Percentiles rank a stretch among this genome's conserved stretches.
phyloP scores from a whole-genome alignment of 768 basidiomycete genomes.

The Jaapia argillacea region DNA sequence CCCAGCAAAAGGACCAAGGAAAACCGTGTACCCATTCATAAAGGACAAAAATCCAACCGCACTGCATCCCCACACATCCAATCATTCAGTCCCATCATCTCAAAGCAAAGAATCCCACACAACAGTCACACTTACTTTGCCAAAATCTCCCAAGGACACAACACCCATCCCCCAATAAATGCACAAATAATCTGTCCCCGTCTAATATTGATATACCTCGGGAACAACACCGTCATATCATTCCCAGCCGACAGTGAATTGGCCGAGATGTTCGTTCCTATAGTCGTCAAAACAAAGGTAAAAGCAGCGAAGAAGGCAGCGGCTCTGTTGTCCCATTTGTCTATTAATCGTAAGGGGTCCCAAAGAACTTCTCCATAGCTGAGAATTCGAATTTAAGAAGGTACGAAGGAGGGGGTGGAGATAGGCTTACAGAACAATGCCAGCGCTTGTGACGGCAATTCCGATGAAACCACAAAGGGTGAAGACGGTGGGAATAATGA shows the following conservation, averaged over 20 bases:
- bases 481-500: constrained; percentile 71
- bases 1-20: constrained; percentile 78
- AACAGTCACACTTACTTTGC: constrained; percentile 21
- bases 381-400: no score
- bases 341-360: constrained; percentile 72
- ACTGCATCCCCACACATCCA: constrained; percentile 11
- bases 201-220: constrained; percentile 70
- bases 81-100: neutral
- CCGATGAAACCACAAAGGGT: constrained; percentile 72
- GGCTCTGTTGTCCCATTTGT: constrained; percentile 77
- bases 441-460: constrained; percentile 73
- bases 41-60: constrained; percentile 66
- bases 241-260: constrained; percentile 74
- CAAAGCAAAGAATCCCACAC: constrained; percentile 8
- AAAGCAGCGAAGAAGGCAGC: constrained; percentile 79
- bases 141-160: constrained; percentile 86
- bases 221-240: constrained; percentile 74
- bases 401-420: no score
- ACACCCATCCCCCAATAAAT: constrained; percentile 72
- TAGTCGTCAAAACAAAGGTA: constrained; percentile 61
- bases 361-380: constrained; percentile 57
- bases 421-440: constrained; percentile 55
- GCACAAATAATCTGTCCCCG: constrained; percentile 72
- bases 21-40: constrained; percentile 79
- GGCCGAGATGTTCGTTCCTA: constrained; percentile 69